A percentile compares a stretch with the other conserved stretches of the same genome.
Evolutionary conservation across 1,284 basidiomycete genomes (phyloP).

Genomic region (Apiotrichum domesticum): DNA sequence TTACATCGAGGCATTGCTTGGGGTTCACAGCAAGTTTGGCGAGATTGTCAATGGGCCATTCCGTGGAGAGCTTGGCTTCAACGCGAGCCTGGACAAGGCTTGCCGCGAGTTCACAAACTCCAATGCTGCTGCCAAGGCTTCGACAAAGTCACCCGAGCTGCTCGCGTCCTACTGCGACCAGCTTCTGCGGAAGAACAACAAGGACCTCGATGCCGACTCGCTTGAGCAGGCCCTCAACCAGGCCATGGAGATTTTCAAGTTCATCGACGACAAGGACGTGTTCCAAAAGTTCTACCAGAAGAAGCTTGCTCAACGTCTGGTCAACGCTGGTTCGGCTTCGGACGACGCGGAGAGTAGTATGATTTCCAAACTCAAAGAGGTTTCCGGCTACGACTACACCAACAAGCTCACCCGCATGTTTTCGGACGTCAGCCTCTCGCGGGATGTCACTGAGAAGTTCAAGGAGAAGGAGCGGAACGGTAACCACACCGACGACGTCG

Average conservation of each 20-base stretch:
- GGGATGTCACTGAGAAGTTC: constrained; percentile 94
- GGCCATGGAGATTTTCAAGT: constrained; percentile 97
- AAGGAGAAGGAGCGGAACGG: constrained; percentile 82
- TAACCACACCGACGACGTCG: constrained; percentile 59
- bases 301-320: constrained; percentile 90
- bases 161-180: constrained; percentile 91
- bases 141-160: constrained; percentile 88
- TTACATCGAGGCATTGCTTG: constrained; percentile 87
- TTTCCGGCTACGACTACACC: constrained; percentile 97
- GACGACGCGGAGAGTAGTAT: constrained; percentile 97
- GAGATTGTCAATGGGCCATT: constrained; percentile 87
- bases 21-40: constrained; percentile 86
- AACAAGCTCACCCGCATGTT: constrained; percentile 99
- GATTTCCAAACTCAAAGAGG: constrained; percentile 98
- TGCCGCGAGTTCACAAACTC: constrained; percentile 95
- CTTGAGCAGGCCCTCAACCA: constrained; percentile 85
- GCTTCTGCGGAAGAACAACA: constrained; percentile 90
- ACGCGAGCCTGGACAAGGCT: constrained; percentile 88
- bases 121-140: constrained; percentile 82
- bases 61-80: constrained; percentile 89
- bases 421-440: constrained; percentile 88
- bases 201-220: constrained; percentile 81
- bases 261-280: constrained; percentile 98
- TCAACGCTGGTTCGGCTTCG: constrained; percentile 85
- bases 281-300: constrained; percentile 99